Evolutionary conservation across 768 basidiomycete genomes (phyloP).

Genomic region (Myochromella boudieri): DNA sequence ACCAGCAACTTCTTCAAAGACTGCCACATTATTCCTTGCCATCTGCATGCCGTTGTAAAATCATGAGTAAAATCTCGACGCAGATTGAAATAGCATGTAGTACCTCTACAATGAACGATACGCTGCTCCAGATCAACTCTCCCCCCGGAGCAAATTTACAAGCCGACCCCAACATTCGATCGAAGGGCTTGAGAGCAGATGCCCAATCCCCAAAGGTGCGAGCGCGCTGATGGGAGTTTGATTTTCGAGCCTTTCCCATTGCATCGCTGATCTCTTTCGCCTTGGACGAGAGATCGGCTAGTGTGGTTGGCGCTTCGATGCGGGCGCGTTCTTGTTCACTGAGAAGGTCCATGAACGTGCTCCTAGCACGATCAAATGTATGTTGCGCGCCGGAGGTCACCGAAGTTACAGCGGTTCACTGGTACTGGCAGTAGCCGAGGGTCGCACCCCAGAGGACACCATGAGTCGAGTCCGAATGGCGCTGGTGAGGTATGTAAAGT

Average conservation of each 20-base stretch:
- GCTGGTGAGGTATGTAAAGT: no score
- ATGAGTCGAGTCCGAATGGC: no score
- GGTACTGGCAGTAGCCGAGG: no score
- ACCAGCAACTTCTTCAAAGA: constrained; percentile 1
- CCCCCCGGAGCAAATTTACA: constrained; percentile 4
- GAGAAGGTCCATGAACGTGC: constrained; percentile 3
- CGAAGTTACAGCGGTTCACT: no score
- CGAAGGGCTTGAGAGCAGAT: constrained; percentile 3
- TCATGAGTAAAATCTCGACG: background rate
- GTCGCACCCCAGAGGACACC: no score
- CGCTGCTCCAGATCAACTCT: constrained; percentile 5
- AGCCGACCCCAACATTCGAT: background rate
- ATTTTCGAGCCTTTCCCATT: background rate
- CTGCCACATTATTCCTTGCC: background rate
- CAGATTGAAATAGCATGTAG: background rate
- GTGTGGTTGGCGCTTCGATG: constrained; percentile 1
- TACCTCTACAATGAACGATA: constrained; percentile 7
- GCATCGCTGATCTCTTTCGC: background rate
- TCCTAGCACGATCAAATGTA: constrained; percentile 5
- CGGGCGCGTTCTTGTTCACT: constrained; percentile 1
- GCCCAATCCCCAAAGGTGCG: background rate
- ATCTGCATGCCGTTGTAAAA: background rate
- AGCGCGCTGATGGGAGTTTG: background rate
- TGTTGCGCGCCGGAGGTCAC: background rate
- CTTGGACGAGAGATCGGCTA: background rate